A percentile compares a stretch with the other conserved stretches of the same genome.
Evolutionary conservation across 257 asterid species (phyloP).

Genomic region (Mitragyna speciosa): DNA sequence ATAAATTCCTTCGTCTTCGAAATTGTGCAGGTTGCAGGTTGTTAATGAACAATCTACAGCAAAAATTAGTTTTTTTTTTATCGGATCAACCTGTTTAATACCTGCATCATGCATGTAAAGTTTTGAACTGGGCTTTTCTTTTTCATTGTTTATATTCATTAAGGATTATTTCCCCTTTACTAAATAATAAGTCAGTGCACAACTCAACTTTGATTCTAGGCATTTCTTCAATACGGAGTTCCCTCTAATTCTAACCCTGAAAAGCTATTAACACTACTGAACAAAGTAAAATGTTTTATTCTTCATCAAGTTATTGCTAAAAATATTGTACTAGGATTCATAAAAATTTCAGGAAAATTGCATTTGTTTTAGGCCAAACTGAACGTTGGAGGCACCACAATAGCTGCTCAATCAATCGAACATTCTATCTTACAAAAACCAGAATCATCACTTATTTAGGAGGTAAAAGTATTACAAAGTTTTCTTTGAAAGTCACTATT

Average conservation of each 20-base stretch:
- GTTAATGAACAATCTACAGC: constrained; percentile 58
- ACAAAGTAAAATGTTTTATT: constrained; percentile 45
- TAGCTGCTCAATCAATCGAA: constrained; percentile 66
- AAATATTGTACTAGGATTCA: too few relatives aligned
- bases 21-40: constrained; percentile 42
- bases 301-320: too few relatives aligned
- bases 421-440: constrained; percentile 67
- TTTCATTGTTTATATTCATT: too few relatives aligned
- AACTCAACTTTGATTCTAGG: constrained; percentile 40
- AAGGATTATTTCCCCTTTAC: neutral
- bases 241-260: constrained; percentile 61
- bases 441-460: constrained; percentile 40
- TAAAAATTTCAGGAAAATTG: too few relatives aligned
- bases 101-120: constrained; percentile 53
- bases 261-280: constrained; percentile 53
- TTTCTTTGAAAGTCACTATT: neutral
- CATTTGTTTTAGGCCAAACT: constrained; percentile 54
- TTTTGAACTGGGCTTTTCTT: neutral
- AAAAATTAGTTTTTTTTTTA: constrained; percentile 52
- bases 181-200: neutral
- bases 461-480: constrained; percentile 36
- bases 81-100: constrained; percentile 58
- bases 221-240: constrained; percentile 76
- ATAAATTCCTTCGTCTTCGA: neutral
- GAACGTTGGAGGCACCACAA: constrained; percentile 59